Evolutionary conservation across 2,329 filamentous ascomycete genomes (phyloP).

Genomic region (Arthrobotrys entomopaga): DNA sequence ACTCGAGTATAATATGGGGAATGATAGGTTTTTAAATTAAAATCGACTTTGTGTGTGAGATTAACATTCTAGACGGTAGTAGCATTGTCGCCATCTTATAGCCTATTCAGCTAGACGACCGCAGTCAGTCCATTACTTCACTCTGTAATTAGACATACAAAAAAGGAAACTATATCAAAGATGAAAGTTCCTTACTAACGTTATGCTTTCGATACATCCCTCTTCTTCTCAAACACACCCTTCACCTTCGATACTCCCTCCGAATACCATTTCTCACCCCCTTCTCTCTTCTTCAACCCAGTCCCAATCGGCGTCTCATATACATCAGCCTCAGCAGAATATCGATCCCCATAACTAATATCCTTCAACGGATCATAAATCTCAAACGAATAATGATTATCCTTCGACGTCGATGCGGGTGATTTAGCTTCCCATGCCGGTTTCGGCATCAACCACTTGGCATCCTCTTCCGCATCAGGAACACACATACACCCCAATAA

Average conservation of each 20-base stretch:
- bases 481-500: constrained; percentile 39
- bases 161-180: too few species aligned
- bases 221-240: background rate
- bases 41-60: too few species aligned
- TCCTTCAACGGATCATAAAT: constrained; percentile 24
- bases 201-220: background rate
- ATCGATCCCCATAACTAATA: constrained; percentile 21
- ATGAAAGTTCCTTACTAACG: background rate
- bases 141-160: too few species aligned
- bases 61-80: too few species aligned
- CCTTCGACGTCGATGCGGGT: background rate
- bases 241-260: background rate
- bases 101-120: too few species aligned
- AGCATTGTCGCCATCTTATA: too few species aligned
- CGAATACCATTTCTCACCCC: background rate
- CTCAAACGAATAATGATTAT: constrained; percentile 6
- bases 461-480: background rate
- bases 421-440: constrained; percentile 12
- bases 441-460: constrained; percentile 10
- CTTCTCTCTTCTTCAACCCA: background rate
- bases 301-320: constrained; percentile 5
- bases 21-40: too few species aligned
- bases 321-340: constrained; percentile 20
- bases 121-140: too few species aligned
- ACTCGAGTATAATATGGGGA: too few species aligned